A percentile compares a stretch with the other conserved stretches of the same genome.
Evolutionary conservation across 495 filamentous ascomycete genomes (phyloP).

Genomic region (Daldinia caldariorum): DNA sequence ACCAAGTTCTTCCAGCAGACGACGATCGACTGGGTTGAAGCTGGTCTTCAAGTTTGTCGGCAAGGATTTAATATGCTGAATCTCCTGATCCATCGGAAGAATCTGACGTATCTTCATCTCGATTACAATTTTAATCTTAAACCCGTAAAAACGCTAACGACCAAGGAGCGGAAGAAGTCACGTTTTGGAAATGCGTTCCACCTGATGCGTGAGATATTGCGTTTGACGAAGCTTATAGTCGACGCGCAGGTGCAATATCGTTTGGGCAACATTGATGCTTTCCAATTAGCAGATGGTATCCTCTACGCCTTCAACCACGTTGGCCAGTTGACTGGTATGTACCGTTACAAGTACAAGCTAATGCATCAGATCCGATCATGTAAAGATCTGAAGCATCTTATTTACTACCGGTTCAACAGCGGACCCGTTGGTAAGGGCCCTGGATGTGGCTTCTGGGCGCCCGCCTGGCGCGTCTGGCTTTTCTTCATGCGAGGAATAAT

Average conservation of each 20-base stretch:
- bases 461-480: constrained; percentile 99
- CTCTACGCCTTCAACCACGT: constrained; percentile 99
- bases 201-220: constrained; percentile 98
- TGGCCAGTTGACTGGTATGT: constrained; percentile 98
- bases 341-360: constrained; percentile 99
- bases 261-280: constrained; percentile 97
- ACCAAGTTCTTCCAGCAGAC: constrained; percentile 99
- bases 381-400: constrained; percentile 99
- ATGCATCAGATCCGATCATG: constrained; percentile 99
- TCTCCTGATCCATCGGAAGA: constrained; percentile 96
- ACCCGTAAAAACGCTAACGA: constrained; percentile 97
- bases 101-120: constrained; percentile 96
- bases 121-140: constrained; percentile 99
- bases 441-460: constrained; percentile 99
- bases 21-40: constrained; percentile 99
- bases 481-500: constrained; percentile 99
- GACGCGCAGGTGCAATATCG: constrained; percentile 99
- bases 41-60: constrained; percentile 95
- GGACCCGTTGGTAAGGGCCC: constrained; percentile 98
- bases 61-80: constrained; percentile 99
- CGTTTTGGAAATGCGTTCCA: constrained; percentile 99
- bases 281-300: constrained; percentile 98
- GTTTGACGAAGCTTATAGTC: constrained; percentile 96
- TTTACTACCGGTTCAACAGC: constrained; percentile 99
- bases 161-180: constrained; percentile 99